Percentiles rank a stretch among this genome's conserved stretches.
Conservation (phyloP, 495 filamentous ascomycete genomes). For the Penicillium verhagenii region DNA sequence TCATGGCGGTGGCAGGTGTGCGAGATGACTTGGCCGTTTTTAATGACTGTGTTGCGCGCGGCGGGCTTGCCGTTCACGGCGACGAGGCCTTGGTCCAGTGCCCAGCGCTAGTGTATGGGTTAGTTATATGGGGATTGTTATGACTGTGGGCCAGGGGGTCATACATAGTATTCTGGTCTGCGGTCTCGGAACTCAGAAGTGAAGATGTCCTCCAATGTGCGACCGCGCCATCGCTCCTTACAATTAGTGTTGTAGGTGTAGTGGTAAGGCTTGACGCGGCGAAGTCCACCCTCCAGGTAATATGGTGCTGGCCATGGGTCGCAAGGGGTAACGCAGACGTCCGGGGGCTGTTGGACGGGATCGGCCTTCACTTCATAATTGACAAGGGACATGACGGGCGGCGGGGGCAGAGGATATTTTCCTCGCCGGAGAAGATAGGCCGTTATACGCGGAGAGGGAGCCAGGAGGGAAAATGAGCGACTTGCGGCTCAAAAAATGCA, state of each 20-base stretch:
- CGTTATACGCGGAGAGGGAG: conserved; percentile 58
- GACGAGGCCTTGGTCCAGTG: conserved; percentile 75
- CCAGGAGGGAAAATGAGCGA: conserved; percentile 39
- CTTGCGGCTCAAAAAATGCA: neutral
- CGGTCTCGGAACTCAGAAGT: conserved; percentile 76
- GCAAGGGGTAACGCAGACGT: conserved; percentile 58
- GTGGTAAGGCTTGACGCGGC: conserved; percentile 83
- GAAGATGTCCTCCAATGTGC: conserved; percentile 76
- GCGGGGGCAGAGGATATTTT: conserved; percentile 37
- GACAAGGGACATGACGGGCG: conserved; percentile 56
- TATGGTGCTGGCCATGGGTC: conserved; percentile 70
- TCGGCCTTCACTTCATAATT: conserved; percentile 41
- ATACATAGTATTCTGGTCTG: conserved; percentile 80
- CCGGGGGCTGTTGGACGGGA: conserved; percentile 44
- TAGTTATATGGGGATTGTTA: conserved; percentile 7
- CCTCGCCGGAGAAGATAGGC: conserved; percentile 59
- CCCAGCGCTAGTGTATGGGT: conserved; percentile 56
- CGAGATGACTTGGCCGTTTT: conserved; percentile 82
- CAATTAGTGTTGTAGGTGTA: conserved; percentile 94
- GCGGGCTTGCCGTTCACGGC: conserved; percentile 67
- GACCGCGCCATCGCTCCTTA: conserved; percentile 84
- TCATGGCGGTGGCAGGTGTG: conserved; percentile 96
- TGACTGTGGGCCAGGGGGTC: conserved; percentile 7
- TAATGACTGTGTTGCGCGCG: conserved; percentile 57
- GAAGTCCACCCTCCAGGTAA: conserved; percentile 73